Base-by-base conservation (phyloP, 2,329 filamentous ascomycete genomes). In the Fusarium lateritium region DNA sequence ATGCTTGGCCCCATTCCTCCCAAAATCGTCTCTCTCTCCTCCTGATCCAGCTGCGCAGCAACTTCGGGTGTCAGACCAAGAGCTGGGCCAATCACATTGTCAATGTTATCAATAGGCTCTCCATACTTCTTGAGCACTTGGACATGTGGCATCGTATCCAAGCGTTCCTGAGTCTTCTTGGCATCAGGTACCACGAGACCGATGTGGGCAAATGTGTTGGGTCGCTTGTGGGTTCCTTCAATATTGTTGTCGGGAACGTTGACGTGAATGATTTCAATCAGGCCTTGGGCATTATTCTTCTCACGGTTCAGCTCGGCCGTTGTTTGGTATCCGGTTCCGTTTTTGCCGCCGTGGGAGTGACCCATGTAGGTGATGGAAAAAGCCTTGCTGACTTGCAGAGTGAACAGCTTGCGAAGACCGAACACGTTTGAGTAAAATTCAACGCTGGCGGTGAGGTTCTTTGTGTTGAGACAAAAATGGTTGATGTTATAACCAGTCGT, bases 201-300 rank as follows among this genome's bases (percentile, higher is more conserved):
- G 14, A 64, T 31, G 36, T 57, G 51, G 2, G 24, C 44, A 58
- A 64, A 51, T 2, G 44, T 57, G 10, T 22, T 51, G 19, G 51
- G 44, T 14, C 46, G 43, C 42, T 62, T 49, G 4, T 49, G 36
- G 3, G 28, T 21, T 2, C 49, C 62, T 7, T 63, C 49, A 6
- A 47, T 39, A 3, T 34, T 34, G 4, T 49, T 47, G 19, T 13
- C 14, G 0, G 57, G 31, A 2, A 55, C 17, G 21, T 63, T 36
- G 0, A 56, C 14, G 7, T 56, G 43, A 14, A 3, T 28, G 4
- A 63, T 43, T 14, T 63, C 60, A 5, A 63, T 9, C 1, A 63
- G 40, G 15, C 57, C 57, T 2, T 62, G 49, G 0, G 57, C 60
- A 14, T 63, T 63, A 1, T 62, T 62, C 6, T 62, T 63, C 13